phyloP scores from a whole-genome alignment of 1,139 yeast genomes.

The Geotrichum carabidarum region DNA sequence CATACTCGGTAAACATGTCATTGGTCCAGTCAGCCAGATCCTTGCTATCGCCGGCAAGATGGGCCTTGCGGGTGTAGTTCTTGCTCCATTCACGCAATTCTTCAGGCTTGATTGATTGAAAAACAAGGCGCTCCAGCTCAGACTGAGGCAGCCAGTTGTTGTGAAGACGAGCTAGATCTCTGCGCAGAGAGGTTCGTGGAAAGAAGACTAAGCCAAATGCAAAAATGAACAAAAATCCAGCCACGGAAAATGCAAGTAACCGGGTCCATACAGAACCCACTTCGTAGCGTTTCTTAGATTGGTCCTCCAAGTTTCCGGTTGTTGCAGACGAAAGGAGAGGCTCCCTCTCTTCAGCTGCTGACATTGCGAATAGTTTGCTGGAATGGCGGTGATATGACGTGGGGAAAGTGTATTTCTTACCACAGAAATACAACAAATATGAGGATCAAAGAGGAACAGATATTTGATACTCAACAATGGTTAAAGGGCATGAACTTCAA shows the following conservation, averaged over 20 bases:
- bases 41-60: conserved; percentile 66
- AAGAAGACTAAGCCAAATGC: conserved; percentile 67
- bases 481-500: too few relatives aligned
- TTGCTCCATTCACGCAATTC: conserved; percentile 31
- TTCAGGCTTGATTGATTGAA: conserved; percentile 29
- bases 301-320: background rate
- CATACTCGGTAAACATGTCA: conserved; percentile 57
- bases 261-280: conserved; percentile 28
- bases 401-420: too few relatives aligned
- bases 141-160: conserved; percentile 28
- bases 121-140: conserved; percentile 34
- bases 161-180: conserved; percentile 78
- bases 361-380: background rate
- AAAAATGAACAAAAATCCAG: conserved; percentile 51
- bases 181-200: conserved; percentile 77
- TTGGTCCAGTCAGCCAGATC: conserved; percentile 63
- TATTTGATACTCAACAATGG: too few relatives aligned
- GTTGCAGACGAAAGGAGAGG: conserved; percentile 7
- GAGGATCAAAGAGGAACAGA: too few relatives aligned
- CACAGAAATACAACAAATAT: too few relatives aligned
- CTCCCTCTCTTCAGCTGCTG: background rate
- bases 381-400: too few relatives aligned
- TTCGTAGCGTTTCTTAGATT: conserved; percentile 1
- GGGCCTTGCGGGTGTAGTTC: conserved; percentile 55
- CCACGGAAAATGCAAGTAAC: conserved; percentile 50